Evolutionary conservation across 2,329 filamentous ascomycete species (phyloP).

Genomic region (Drechslera avenae): DNA sequence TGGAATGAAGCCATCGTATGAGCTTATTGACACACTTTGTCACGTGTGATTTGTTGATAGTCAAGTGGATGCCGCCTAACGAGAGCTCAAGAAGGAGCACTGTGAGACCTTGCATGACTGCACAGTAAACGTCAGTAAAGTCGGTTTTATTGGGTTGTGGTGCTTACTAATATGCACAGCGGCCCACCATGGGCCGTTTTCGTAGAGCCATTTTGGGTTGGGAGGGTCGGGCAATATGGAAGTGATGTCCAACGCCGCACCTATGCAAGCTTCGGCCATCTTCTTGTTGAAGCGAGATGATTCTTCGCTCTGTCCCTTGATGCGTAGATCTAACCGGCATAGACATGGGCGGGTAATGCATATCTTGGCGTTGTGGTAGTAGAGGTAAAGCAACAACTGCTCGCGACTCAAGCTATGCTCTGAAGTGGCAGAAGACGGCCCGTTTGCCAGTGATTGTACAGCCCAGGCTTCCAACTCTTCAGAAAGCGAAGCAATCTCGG

Average conservation of each 20-base stretch:
- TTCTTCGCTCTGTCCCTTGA: conserved; percentile 36
- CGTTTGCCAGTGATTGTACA: conserved; percentile 27
- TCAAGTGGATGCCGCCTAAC: conserved; percentile 30
- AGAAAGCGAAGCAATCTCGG: conserved; percentile 31
- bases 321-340: conserved; percentile 41
- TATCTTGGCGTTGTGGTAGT: conserved; percentile 44
- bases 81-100: conserved; percentile 48
- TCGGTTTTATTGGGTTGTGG: background rate
- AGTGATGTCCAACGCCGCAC: conserved; percentile 41
- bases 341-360: conserved; percentile 48
- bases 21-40: conserved; percentile 33
- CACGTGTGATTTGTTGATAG: conserved; percentile 30
- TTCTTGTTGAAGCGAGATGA: conserved; percentile 39
- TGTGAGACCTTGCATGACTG: conserved; percentile 48
- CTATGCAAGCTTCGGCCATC: conserved; percentile 41
- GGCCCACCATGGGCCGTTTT: conserved; percentile 48
- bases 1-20: conserved; percentile 37
- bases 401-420: conserved; percentile 16
- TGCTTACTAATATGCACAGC: conserved; percentile 33
- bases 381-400: conserved; percentile 27
- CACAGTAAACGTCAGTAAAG: background rate
- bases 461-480: conserved; percentile 38
- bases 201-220: conserved; percentile 23
- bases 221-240: conserved; percentile 38
- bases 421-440: conserved; percentile 2